These are phyloP conservation scores for Paxillus ammoniavirescens DNA, from an alignment of 768 basidiomycete species.

Conservation along the genomic window DNA sequence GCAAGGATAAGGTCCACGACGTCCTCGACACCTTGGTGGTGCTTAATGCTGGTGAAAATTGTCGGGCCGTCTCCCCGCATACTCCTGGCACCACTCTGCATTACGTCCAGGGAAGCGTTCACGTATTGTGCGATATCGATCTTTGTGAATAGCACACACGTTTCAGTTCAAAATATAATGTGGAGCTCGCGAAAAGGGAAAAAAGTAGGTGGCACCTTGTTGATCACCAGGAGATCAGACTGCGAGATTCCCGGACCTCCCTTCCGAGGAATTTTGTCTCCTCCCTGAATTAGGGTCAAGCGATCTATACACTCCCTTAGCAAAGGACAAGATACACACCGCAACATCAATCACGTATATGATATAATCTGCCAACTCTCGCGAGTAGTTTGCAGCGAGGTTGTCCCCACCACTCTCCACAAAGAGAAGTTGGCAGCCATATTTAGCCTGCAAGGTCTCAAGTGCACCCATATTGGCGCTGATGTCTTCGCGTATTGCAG, in stretches of 20 bases:
- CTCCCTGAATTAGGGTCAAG: constrained; percentile 57
- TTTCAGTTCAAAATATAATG: not conserved
- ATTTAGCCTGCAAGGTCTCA: constrained; percentile 91
- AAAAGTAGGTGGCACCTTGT: constrained; percentile 61
- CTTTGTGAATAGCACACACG: constrained; percentile 39
- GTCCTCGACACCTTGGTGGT: constrained; percentile 76
- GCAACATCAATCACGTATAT: constrained; percentile 91
- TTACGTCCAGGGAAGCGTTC: constrained; percentile 89
- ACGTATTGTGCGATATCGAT: constrained; percentile 93
- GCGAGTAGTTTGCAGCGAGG: constrained; percentile 93
- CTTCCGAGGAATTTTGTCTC: constrained; percentile 98
- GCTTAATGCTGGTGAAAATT: constrained; percentile 81
- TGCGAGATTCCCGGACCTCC: constrained; percentile 97
- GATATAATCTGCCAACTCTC: constrained; percentile 97
- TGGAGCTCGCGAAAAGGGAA: not conserved
- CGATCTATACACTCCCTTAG: not conserved
- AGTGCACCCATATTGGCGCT: constrained; percentile 95
- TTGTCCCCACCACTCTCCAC: constrained; percentile 98
- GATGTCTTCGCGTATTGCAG: constrained; percentile 97
- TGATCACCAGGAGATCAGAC: constrained; percentile 91
- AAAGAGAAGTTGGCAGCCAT: constrained; percentile 84
- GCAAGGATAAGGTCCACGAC: constrained; percentile 77
- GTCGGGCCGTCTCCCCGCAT: constrained; percentile 97
- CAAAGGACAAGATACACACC: constrained; percentile 38
- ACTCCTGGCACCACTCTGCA: constrained; percentile 87